Evolutionary conservation across 129 eudicot genomes (phyloP).

Genomic region (Gnaphalium uliginosum): DNA sequence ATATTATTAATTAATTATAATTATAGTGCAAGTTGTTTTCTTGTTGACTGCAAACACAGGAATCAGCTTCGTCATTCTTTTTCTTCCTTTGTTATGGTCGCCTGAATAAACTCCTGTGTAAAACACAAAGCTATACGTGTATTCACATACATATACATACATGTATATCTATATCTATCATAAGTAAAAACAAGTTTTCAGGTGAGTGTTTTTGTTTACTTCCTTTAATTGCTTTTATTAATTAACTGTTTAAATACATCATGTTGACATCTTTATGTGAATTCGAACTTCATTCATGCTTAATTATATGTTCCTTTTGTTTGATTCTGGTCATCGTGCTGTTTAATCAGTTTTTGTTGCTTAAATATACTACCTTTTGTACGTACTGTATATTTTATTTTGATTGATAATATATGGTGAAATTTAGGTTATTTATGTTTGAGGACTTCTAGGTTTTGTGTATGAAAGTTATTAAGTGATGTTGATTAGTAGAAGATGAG

Average conservation of each 20-base stretch:
- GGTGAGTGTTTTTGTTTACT: slow-evolving; percentile 23
- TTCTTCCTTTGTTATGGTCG: slow-evolving; percentile 31
- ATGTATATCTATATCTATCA: not conserved
- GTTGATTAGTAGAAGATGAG: slow-evolving; percentile 11
- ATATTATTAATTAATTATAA: not conserved
- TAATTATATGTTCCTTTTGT: slow-evolving; percentile 2
- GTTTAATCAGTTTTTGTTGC: not conserved
- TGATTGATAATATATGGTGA: slow-evolving; percentile 10
- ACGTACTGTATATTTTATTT: not conserved
- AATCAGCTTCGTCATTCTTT: slow-evolving; percentile 8
- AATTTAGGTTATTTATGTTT: not conserved
- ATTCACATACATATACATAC: slow-evolving; percentile 5
- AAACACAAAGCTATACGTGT: not conserved
- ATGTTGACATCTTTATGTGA: not conserved
- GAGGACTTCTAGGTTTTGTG: not conserved
- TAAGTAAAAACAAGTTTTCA: not conserved
- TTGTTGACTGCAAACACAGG: slow-evolving; percentile 30
- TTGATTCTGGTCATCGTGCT: not conserved
- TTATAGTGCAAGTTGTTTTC: slow-evolving; percentile 23
- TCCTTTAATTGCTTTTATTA: slow-evolving; percentile 16
- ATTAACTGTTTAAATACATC: not conserved
- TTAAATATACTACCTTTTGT: not conserved
- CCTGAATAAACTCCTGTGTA: slow-evolving; percentile 24
- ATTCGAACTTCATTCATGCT: slow-evolving; percentile 5
- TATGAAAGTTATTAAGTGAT: not conserved